Conservation (phyloP, 164 flowering plant species). For the Warburgia ugandensis region DNA sequence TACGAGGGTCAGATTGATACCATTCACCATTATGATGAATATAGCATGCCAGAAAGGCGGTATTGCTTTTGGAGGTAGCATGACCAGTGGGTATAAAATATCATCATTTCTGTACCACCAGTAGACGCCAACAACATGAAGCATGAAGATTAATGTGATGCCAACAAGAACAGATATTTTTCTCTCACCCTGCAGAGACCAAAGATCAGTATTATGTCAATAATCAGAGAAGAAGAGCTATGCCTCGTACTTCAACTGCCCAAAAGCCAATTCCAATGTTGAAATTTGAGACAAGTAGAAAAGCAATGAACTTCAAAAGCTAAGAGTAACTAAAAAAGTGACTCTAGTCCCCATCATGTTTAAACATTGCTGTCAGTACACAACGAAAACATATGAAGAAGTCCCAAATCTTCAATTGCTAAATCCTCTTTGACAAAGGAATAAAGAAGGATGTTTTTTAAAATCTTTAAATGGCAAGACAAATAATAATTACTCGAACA, state of each 20-base stretch:
- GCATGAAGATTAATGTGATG: slow-evolving; percentile 43
- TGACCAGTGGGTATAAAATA: slow-evolving; percentile 70
- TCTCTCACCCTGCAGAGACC: slow-evolving; percentile 83
- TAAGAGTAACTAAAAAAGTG: too few relatives aligned
- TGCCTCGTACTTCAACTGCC: not conserved
- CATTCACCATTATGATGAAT: slow-evolving; percentile 92
- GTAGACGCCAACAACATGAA: slow-evolving; percentile 75
- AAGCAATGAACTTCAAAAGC: too few relatives aligned
- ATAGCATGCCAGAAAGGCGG: slow-evolving; percentile 99
- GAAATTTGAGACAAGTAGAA: too few relatives aligned
- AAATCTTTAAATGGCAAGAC: too few relatives aligned
- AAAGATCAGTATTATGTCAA: not conserved
- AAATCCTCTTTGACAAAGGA: too few relatives aligned
- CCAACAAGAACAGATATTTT: slow-evolving; percentile 59
- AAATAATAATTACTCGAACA: too few relatives aligned
- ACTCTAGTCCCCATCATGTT: too few relatives aligned
- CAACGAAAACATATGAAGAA: too few relatives aligned
- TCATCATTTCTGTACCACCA: slow-evolving; percentile 95
- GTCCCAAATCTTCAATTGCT: too few relatives aligned
- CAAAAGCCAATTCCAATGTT: too few relatives aligned
- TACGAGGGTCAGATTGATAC: slow-evolving; percentile 23
- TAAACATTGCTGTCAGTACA: too few relatives aligned
- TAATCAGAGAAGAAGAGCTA: not conserved
- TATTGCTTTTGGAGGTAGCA: slow-evolving; percentile 90
- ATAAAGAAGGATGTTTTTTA: too few relatives aligned